A percentile compares a stretch with the other conserved stretches of the same genome.
Evolutionary conservation across 192 early-diverging fungal genomes (phyloP).

Genomic region (Umbelopsis sp.): DNA sequence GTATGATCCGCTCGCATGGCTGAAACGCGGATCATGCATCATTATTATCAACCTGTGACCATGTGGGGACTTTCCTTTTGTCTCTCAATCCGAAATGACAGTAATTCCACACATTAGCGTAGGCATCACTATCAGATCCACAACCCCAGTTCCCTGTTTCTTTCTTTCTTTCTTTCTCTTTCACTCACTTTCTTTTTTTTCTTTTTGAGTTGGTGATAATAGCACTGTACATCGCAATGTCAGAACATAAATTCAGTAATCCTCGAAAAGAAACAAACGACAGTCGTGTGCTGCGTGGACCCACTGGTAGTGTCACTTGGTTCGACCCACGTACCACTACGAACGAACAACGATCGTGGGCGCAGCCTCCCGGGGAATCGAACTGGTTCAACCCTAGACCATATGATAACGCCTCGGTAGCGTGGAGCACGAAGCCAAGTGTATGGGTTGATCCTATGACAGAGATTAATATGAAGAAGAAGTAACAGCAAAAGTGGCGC

Average conservation of each 20-base stretch:
- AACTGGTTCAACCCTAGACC: slow-evolving; percentile 7
- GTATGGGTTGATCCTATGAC: slow-evolving; percentile 6
- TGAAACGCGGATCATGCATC: too few species aligned
- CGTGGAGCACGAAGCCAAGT: slow-evolving; percentile 7
- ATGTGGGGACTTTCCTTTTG: neutral
- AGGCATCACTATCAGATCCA: too few species aligned
- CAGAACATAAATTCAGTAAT: neutral
- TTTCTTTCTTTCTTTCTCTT: neutral
- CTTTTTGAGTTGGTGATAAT: neutral
- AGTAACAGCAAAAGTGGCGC: neutral
- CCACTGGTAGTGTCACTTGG: neutral
- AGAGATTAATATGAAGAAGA: neutral
- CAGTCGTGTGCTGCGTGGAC: slow-evolving; percentile 5
- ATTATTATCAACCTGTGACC: too few species aligned
- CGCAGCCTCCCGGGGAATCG: neutral
- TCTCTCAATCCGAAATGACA: neutral
- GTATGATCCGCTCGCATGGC: too few species aligned
- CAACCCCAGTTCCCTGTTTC: neutral
- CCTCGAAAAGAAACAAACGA: slow-evolving; percentile 1
- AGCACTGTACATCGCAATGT: neutral
- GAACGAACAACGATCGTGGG: slow-evolving; percentile 5
- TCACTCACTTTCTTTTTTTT: neutral
- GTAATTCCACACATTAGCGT: neutral
- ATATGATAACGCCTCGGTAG: neutral
- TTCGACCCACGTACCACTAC: slow-evolving; percentile 8